Percentiles rank a stretch among this genome's conserved stretches.
Conservation (phyloP, 805 yeast species). For the Metschnikowia lunata region DNA sequence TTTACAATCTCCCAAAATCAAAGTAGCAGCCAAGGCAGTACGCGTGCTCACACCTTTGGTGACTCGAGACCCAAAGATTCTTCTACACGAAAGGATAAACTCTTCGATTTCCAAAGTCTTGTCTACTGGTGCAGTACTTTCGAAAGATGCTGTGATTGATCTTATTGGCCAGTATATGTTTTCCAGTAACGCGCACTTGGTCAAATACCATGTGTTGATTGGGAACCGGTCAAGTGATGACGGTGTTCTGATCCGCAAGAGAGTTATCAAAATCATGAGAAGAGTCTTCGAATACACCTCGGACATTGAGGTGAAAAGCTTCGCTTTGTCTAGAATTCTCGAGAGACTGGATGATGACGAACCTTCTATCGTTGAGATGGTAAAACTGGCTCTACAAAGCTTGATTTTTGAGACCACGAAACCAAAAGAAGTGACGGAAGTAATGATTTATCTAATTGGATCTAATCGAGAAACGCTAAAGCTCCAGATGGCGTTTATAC, state of each 20-base stretch:
- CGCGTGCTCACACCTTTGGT: conserved; percentile 56
- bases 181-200: conserved; percentile 41
- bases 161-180: conserved; percentile 49
- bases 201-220: conserved; percentile 47
- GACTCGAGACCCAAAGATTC: conserved; percentile 47
- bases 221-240: conserved; percentile 51
- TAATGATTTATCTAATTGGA: conserved; percentile 36
- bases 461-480: not conserved
- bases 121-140: conserved; percentile 61
- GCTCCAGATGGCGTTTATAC: conserved; percentile 3
- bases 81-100: conserved; percentile 48
- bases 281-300: conserved; percentile 40
- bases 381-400: conserved; percentile 30
- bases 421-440: conserved; percentile 17
- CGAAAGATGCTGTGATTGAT: conserved; percentile 73
- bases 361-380: conserved; percentile 39
- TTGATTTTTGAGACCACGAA: conserved; percentile 20
- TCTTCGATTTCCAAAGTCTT: conserved; percentile 49
- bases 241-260: conserved; percentile 61
- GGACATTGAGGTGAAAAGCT: conserved; percentile 30
- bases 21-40: conserved; percentile 51
- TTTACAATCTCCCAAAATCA: conserved; percentile 29
- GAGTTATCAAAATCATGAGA: conserved; percentile 51
- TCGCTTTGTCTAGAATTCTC: conserved; percentile 49
- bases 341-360: conserved; percentile 69